Conservation (phyloP, 192 early-diverging fungal genomes). For the Bifiguratus adelaidae region DNA sequence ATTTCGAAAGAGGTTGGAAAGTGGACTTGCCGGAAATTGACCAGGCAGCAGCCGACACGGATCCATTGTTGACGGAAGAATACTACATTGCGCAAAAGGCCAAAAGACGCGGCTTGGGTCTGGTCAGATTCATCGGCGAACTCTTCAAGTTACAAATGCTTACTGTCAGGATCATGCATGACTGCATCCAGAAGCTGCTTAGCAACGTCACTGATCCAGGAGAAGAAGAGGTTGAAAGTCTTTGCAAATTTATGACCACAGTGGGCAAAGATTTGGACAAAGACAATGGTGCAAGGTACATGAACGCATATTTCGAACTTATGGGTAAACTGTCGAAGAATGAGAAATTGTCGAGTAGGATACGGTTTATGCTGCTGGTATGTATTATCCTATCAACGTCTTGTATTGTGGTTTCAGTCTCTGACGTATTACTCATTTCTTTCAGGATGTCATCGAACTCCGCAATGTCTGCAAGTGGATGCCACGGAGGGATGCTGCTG, state of each 20-base stretch:
- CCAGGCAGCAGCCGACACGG: constrained; percentile 35
- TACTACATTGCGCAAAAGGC: constrained; percentile 73
- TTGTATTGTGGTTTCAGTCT: too few relatives aligned
- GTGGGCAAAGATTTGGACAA: constrained; percentile 62
- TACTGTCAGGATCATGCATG: constrained; percentile 88
- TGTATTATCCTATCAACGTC: too few relatives aligned
- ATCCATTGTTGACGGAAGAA: constrained; percentile 51
- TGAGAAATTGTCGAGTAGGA: constrained; percentile 61
- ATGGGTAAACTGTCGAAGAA: constrained; percentile 63
- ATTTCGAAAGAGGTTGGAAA: constrained; percentile 82
- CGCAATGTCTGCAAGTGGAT: constrained; percentile 70
- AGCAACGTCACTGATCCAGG: constrained; percentile 59
- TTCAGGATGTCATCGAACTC: constrained; percentile 74
- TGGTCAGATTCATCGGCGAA: constrained; percentile 87
- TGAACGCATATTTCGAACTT: constrained; percentile 75
- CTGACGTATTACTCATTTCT: too few relatives aligned
- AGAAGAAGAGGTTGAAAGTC: constrained; percentile 85
- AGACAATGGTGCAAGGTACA: constrained; percentile 31
- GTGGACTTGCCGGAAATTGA: constrained; percentile 47
- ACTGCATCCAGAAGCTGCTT: constrained; percentile 73
- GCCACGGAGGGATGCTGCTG: constrained; percentile 37
- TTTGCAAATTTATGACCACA: constrained; percentile 80
- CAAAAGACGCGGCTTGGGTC: constrained; percentile 82
- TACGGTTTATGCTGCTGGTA: constrained; percentile 73
- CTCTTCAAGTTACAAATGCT: constrained; percentile 82